Conservation (phyloP, 352 stramenopile species). For the Pythium volutum region DNA sequence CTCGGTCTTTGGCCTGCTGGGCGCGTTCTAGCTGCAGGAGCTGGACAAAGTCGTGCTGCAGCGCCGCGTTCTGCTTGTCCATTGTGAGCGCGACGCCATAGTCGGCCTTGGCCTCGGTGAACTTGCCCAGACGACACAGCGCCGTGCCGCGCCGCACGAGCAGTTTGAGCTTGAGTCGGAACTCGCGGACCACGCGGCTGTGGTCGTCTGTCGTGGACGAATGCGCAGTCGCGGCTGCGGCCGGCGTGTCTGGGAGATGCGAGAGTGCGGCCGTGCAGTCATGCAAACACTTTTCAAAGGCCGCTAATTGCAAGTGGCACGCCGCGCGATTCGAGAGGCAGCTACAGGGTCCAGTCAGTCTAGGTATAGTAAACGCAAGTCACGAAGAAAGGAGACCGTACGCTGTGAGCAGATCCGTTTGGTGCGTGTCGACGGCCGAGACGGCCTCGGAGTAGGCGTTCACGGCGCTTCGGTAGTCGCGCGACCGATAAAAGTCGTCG, state of each 20-base stretch:
- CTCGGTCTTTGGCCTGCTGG: constrained; percentile 43
- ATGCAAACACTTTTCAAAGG: constrained; percentile 63
- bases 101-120: constrained; percentile 66
- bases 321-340: constrained; percentile 67
- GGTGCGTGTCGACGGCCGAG: constrained; percentile 25
- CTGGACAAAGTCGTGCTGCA: constrained; percentile 67
- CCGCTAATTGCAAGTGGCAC: constrained; percentile 49
- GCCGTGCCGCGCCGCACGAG: constrained; percentile 71
- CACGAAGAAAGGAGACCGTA: constrained; percentile 30
- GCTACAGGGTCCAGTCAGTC: background rate
- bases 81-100: constrained; percentile 77
- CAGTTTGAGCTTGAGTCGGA: constrained; percentile 71
- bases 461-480: constrained; percentile 59
- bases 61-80: constrained; percentile 62
- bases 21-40: constrained; percentile 58
- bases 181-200: constrained; percentile 39
- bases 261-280: constrained; percentile 71
- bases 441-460: constrained; percentile 75
- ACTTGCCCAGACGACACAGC: constrained; percentile 57
- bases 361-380: background rate
- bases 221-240: constrained; percentile 4
- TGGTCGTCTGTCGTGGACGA: constrained; percentile 15
- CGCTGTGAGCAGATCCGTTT: constrained; percentile 42
- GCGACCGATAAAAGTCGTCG: constrained; percentile 78
- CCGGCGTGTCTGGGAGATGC: constrained; percentile 57